phyloP scores from a whole-genome alignment of 139 green algal genomes.

The Ettlia oleoabundans region DNA sequence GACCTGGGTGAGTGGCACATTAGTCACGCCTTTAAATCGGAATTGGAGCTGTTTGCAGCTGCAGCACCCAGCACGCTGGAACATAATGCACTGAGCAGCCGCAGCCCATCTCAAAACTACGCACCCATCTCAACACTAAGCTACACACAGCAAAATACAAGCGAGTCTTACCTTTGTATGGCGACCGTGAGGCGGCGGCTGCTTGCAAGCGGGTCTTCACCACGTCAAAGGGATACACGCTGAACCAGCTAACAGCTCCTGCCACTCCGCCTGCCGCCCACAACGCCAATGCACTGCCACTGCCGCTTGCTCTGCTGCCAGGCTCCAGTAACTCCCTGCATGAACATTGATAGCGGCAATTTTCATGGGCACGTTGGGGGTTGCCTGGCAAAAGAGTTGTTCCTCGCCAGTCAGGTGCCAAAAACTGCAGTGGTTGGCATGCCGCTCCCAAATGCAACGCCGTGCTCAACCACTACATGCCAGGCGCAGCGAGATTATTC shows the following conservation, averaged over 20 bases:
- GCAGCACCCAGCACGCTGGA: no score
- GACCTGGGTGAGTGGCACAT: no score
- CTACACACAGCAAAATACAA: not conserved
- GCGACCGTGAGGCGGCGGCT: constrained; percentile 7
- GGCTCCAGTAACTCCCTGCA: constrained; percentile 23
- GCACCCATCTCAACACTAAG: not conserved
- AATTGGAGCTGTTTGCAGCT: no score
- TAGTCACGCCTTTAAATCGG: no score
- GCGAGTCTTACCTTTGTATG: constrained; percentile 34
- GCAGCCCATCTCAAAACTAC: not conserved
- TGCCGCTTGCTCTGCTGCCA: not conserved
- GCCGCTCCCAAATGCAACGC: no score
- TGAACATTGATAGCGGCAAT: not conserved
- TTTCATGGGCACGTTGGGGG: no score
- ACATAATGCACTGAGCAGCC: not conserved
- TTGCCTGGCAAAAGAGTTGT: no score
- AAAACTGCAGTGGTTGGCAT: no score
- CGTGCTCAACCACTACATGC: no score
- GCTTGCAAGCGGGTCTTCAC: constrained; percentile 77
- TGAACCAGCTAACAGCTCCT: constrained; percentile 60
- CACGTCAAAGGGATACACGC: constrained; percentile 77
- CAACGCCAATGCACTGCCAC: not conserved
- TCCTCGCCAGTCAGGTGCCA: no score
- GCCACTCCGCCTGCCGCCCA: constrained; percentile 57
- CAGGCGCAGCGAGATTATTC: no score